Evolutionary conservation across 345 rosid genomes (phyloP).

Genomic region (Arabis hirsuta): DNA sequence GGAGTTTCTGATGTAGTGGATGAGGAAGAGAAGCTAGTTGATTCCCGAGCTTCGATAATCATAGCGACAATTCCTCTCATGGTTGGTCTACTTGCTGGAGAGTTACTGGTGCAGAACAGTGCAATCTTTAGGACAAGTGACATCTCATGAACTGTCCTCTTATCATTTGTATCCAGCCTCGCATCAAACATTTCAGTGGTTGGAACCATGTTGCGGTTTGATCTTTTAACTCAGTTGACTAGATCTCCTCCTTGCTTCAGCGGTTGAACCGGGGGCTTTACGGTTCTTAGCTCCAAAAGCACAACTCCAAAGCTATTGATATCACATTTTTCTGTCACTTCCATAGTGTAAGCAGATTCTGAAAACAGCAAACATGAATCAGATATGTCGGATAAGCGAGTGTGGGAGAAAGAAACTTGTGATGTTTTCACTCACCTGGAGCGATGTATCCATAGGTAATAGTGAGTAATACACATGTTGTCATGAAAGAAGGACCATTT

Average conservation of each 20-base stretch:
- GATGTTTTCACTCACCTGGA: slow-evolving; percentile 57
- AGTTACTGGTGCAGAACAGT: slow-evolving; percentile 67
- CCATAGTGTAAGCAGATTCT: slow-evolving; percentile 94
- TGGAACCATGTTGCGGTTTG: slow-evolving; percentile 53
- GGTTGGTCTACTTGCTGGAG: slow-evolving; percentile 68
- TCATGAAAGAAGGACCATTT: too few relatives aligned
- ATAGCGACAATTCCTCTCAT: slow-evolving; percentile 80
- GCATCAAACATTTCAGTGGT: slow-evolving; percentile 57
- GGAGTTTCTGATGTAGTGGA: slow-evolving; percentile 56
- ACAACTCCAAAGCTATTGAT: slow-evolving; percentile 88
- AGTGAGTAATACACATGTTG: too few relatives aligned
- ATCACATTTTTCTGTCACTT: slow-evolving; percentile 85
- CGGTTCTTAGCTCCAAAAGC: slow-evolving; percentile 65
- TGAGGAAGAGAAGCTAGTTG: slow-evolving; percentile 36
- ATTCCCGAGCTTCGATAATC: slow-evolving; percentile 64
- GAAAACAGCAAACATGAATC: slow-evolving; percentile 30
- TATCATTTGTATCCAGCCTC: slow-evolving; percentile 51
- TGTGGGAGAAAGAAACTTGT: neutral
- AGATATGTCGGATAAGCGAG: neutral
- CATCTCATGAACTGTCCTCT: slow-evolving; percentile 60
- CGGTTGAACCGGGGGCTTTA: slow-evolving; percentile 78
- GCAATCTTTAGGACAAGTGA: slow-evolving; percentile 72
- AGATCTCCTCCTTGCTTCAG: slow-evolving; percentile 84
- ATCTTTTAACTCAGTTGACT: slow-evolving; percentile 71
- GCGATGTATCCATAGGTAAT: slow-evolving; percentile 68